phyloP scores from a whole-genome alignment of 2,329 filamentous ascomycete genomes.

The Nannizziopsis arthrosporioides region DNA sequence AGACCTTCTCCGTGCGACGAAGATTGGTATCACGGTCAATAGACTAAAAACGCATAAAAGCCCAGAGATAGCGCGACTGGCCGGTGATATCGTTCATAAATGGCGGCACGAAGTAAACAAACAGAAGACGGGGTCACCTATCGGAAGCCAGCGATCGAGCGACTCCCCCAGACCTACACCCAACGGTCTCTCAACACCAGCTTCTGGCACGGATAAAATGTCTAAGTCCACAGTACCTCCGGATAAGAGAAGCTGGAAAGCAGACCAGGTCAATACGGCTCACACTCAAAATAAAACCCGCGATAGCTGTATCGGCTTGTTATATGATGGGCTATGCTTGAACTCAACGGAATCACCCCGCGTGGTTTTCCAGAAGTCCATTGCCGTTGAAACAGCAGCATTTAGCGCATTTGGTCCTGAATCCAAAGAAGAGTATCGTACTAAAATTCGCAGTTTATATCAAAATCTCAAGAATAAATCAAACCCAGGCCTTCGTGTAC shows the following conservation, averaged over 20 bases:
- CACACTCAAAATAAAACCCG: constrained; percentile 63
- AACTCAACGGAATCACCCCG: constrained; percentile 51
- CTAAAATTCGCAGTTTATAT: constrained; percentile 84
- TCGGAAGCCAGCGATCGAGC: constrained; percentile 30
- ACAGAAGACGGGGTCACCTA: constrained; percentile 34
- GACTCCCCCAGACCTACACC: constrained; percentile 36
- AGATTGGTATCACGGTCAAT: constrained; percentile 79
- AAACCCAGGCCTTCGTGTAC: constrained; percentile 63
- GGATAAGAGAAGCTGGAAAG: constrained; percentile 69
- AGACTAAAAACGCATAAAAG: constrained; percentile 74
- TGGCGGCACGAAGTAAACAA: constrained; percentile 39
- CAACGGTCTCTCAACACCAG: constrained; percentile 45
- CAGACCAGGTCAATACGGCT: constrained; percentile 67
- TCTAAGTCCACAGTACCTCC: constrained; percentile 47
- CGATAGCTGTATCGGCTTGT: constrained; percentile 75
- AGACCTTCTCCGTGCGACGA: constrained; percentile 80
- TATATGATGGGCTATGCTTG: constrained; percentile 84
- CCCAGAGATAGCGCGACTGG: constrained; percentile 56
- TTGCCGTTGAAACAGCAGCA: constrained; percentile 66
- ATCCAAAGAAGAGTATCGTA: constrained; percentile 61
- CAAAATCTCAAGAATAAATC: constrained; percentile 89
- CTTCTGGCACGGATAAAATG: constrained; percentile 34
- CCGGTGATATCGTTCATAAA: constrained; percentile 72
- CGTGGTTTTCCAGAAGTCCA: constrained; percentile 53
- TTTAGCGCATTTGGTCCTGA: constrained; percentile 59